Conservation (phyloP, 2,329 filamentous ascomycete species). For the Penicillium palitans region DNA sequence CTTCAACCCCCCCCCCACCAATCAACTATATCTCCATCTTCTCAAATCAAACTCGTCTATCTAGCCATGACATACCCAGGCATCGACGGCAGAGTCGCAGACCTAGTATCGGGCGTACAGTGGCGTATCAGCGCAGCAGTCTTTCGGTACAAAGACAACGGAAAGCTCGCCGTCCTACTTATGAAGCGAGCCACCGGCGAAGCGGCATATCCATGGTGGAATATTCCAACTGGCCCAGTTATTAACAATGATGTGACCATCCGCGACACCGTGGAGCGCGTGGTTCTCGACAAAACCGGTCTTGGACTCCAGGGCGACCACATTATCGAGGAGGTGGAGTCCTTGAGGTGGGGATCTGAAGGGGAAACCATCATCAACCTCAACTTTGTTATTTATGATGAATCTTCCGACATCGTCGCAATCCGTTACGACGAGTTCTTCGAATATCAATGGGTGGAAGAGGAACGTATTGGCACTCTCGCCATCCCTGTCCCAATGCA, state of each 20-base stretch:
- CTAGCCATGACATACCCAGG: neutral
- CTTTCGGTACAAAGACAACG: neutral
- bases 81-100: neutral
- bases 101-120: neutral
- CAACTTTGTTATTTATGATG: neutral
- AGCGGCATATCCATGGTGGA: neutral
- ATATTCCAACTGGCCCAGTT: neutral
- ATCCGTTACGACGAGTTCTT: neutral
- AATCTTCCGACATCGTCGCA: neutral
- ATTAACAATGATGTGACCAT: neutral
- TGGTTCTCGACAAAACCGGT: neutral
- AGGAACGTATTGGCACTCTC: neutral
- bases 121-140: neutral
- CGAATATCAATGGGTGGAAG: neutral
- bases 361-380: neutral
- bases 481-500: neutral
- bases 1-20: neutral
- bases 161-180: neutral
- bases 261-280: neutral
- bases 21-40: neutral
- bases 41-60: neutral
- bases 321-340: neutral
- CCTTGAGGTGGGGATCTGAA: neutral
- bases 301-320: neutral
- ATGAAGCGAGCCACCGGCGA: neutral